A percentile compares a stretch with the other conserved stretches of the same genome.
Conservation (phyloP, 306 rosid species). For the Phaseolus lunatus region DNA sequence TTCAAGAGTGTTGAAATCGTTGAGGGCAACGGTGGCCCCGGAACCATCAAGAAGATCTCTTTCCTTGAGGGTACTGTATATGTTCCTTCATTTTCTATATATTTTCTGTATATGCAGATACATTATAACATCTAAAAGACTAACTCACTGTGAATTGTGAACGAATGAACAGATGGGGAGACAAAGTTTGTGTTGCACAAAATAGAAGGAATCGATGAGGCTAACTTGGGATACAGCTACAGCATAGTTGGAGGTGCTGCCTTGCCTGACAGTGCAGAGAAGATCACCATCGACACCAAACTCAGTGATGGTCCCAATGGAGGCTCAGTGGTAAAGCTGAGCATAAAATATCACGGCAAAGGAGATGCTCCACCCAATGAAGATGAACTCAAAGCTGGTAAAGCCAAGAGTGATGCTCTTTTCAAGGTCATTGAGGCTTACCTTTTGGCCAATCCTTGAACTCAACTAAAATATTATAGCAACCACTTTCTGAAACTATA, state of each 20-base stretch:
- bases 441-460: slow-evolving; percentile 47
- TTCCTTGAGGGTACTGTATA: not conserved
- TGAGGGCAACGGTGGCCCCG: slow-evolving; percentile 17
- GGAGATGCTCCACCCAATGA: not conserved
- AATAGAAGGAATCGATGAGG: slow-evolving; percentile 47
- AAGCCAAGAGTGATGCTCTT: slow-evolving; percentile 47
- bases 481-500: no score
- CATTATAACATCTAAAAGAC: no score
- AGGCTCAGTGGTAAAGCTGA: slow-evolving; percentile 42
- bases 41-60: slow-evolving; percentile 5
- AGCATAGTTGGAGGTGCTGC: slow-evolving; percentile 51
- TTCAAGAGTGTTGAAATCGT: not conserved
- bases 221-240: slow-evolving; percentile 45
- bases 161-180: slow-evolving; percentile 36
- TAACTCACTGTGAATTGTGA: no score
- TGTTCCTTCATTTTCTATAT: no score
- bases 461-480: no score
- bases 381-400: slow-evolving; percentile 23
- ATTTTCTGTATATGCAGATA: no score
- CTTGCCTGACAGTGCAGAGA: slow-evolving; percentile 40
- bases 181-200: slow-evolving; percentile 49
- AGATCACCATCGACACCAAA: slow-evolving; percentile 42
- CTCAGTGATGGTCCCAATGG: slow-evolving; percentile 44
- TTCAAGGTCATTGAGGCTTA: slow-evolving; percentile 54
- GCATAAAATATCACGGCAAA: not conserved